Percentiles rank a stretch among this genome's conserved stretches.
Conservation (phyloP, 2,329 filamentous ascomycete species). For the Ophiosphaerella narmari region DNA sequence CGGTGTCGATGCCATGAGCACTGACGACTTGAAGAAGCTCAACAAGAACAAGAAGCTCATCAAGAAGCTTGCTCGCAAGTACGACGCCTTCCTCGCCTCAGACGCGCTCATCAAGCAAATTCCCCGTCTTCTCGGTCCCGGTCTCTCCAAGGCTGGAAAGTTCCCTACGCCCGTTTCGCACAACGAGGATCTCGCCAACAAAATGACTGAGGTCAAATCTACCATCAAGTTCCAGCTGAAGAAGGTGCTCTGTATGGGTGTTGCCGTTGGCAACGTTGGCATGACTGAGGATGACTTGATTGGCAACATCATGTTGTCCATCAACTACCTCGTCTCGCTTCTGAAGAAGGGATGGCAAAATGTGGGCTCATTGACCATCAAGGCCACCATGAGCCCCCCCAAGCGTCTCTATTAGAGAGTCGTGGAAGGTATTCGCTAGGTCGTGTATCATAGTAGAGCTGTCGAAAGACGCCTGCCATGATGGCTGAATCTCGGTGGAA, state of each 20-base stretch:
- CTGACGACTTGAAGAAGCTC: constrained; percentile 99
- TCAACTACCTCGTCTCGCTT: constrained; percentile 99
- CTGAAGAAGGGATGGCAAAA: constrained; percentile 99
- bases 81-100: constrained; percentile 98
- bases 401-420: constrained; percentile 88
- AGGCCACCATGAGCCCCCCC: constrained; percentile 99
- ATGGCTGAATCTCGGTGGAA: constrained; percentile 23
- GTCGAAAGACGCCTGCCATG: constrained; percentile 22
- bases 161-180: constrained; percentile 99
- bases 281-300: constrained; percentile 97
- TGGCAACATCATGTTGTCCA: constrained; percentile 98
- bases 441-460: constrained; percentile 14
- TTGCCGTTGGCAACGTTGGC: constrained; percentile 96
- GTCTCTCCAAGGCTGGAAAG: constrained; percentile 78
- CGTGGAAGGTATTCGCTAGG: constrained; percentile 18
- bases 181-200: constrained; percentile 87
- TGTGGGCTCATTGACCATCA: constrained; percentile 99
- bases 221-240: constrained; percentile 99
- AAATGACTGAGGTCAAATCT: constrained; percentile 99
- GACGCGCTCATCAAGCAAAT: constrained; percentile 99
- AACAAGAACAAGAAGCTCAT: constrained; percentile 99
- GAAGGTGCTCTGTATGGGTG: constrained; percentile 99
- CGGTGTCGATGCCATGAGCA: constrained; percentile 96
- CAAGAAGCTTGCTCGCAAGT: constrained; percentile 99
- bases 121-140: constrained; percentile 92